phyloP scores from a whole-genome alignment of 352 stramenopile genomes.

The Globisporangium spinosum region DNA sequence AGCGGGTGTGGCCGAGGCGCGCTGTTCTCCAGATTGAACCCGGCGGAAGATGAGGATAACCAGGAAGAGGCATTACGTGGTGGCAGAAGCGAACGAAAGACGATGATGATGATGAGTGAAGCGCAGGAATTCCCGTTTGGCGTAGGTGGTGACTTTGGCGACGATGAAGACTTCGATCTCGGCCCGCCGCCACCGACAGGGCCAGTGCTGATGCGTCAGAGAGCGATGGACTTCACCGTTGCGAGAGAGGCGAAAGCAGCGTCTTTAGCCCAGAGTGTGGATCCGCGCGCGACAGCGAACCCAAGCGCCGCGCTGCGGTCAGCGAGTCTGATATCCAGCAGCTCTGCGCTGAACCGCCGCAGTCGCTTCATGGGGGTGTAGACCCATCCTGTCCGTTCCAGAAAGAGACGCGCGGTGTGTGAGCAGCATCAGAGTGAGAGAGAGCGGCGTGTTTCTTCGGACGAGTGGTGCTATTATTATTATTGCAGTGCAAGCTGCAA shows the following conservation, averaged over 20 bases:
- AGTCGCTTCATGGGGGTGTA: not conserved
- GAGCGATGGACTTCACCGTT: slow-evolving; percentile 32
- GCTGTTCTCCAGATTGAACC: slow-evolving; percentile 1
- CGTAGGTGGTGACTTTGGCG: slow-evolving; percentile 2
- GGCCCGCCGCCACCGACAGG: slow-evolving; percentile 29
- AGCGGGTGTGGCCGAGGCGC: slow-evolving; percentile 5
- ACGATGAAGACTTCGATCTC: slow-evolving; percentile 28
- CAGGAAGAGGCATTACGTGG: not conserved
- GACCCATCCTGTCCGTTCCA: not conserved
- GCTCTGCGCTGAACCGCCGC: slow-evolving; percentile 7
- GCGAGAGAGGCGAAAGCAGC: slow-evolving; percentile 13
- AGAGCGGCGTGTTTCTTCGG: not conserved
- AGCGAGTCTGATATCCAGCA: slow-evolving; percentile 7
- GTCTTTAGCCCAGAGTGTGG: slow-evolving; percentile 10
- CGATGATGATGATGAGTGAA: not conserved
- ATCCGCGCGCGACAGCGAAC: not conserved
- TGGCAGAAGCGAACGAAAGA: not conserved
- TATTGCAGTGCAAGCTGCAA: slow-evolving; percentile 10
- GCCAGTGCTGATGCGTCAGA: slow-evolving; percentile 33
- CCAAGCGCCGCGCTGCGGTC: slow-evolving; percentile 1
- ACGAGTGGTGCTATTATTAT: slow-evolving; percentile 12
- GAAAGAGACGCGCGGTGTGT: not conserved
- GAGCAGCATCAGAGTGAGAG: slow-evolving; percentile 1
- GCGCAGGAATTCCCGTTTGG: slow-evolving; percentile 3
- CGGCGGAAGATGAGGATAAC: slow-evolving; percentile 2